Conservation (phyloP, 257 asterid species). For the Solanum chiquidenum region DNA sequence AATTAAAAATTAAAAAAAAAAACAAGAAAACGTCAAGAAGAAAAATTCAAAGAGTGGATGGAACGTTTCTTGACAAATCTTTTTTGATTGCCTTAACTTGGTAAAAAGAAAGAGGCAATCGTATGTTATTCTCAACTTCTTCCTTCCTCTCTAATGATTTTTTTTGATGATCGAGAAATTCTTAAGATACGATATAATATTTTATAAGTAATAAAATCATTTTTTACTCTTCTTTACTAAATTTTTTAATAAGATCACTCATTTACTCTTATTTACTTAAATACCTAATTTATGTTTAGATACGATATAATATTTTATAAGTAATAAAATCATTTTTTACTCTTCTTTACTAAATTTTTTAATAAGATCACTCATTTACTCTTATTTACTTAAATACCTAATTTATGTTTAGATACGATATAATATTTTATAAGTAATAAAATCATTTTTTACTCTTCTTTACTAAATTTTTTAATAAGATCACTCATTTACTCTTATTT, state of each 20-base stretch:
- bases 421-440: no score
- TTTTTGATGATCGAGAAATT: not conserved
- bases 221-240: not conserved
- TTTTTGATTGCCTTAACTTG: not conserved
- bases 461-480: no score
- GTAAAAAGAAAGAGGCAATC: not conserved
- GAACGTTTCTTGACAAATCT: not conserved
- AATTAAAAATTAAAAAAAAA: not conserved
- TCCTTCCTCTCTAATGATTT: not conserved
- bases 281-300: not conserved
- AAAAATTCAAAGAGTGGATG: not conserved
- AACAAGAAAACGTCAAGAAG: not conserved
- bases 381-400: no score
- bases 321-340: no score
- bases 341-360: no score
- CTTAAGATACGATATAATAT: not conserved
- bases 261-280: not conserved
- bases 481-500: no score
- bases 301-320: no score
- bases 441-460: no score
- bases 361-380: no score
- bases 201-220: accelerated
- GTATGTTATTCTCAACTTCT: not conserved
- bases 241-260: not conserved
- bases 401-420: no score